Conservation (phyloP, 768 basidiomycete species). For the Russula earlei region DNA sequence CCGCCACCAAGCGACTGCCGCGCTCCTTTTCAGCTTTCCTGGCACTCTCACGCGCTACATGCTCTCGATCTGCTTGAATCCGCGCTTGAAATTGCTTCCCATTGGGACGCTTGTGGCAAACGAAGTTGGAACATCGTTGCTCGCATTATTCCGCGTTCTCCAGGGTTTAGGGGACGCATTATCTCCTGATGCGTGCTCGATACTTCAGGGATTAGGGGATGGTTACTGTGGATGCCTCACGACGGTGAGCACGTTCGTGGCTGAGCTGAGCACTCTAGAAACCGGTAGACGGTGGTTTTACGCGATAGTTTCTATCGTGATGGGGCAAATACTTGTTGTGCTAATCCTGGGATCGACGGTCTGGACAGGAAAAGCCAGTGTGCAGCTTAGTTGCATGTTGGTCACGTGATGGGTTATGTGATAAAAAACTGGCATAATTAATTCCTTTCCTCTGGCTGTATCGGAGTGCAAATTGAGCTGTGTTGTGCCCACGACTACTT, state of each 20-base stretch:
- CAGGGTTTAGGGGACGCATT: conserved; percentile 42
- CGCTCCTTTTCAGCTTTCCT: conserved; percentile 82
- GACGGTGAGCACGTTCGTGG: conserved; percentile 88
- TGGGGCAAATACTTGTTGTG: conserved; percentile 61
- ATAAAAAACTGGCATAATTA: too few relatives aligned
- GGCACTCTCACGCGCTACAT: conserved; percentile 80
- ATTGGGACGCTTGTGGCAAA: conserved; percentile 76
- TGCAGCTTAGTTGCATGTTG: conserved; percentile 45
- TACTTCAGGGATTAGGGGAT: conserved; percentile 75
- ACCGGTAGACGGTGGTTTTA: conserved; percentile 59
- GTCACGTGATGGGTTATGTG: not conserved
- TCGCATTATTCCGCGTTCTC: conserved; percentile 63
- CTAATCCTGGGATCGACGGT: conserved; percentile 63
- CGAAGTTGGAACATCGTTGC: conserved; percentile 68
- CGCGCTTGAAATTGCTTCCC: conserved; percentile 50
- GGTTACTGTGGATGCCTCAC: conserved; percentile 95
- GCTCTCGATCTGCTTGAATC: conserved; percentile 66
- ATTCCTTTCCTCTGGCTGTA: too few relatives aligned
- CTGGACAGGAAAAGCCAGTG: conserved; percentile 38
- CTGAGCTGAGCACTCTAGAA: conserved; percentile 57
- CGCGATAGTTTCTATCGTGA: conserved; percentile 25
- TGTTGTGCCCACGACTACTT: not conserved
- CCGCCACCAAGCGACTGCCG: conserved; percentile 76
- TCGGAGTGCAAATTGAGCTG: conserved; percentile 17
- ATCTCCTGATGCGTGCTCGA: conserved; percentile 50